Evolutionary conservation across 176 grass and related monocot genomes (phyloP), one percentile per base, ranked within the genome.

Genomic region (Leersia perrieri): DNA sequence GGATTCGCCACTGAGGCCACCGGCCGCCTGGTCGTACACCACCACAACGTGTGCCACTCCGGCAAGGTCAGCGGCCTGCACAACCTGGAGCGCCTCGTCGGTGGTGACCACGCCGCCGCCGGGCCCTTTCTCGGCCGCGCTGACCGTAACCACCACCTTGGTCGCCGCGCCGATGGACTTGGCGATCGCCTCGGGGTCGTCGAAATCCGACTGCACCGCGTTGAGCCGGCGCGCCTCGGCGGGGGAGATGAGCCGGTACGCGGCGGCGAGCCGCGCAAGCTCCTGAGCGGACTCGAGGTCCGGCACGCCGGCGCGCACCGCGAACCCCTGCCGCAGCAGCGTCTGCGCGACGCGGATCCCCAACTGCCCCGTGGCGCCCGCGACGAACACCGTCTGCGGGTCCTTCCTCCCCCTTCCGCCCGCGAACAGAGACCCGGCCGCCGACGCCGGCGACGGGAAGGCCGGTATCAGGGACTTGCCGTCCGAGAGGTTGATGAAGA

Each of bases 71-170:
- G 95, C 95, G 5, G 92, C 95, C 76, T 89, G 90, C 66, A 98
- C 90, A 16, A 98, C 86, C 62, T 84, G 92, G 35, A 98, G 92
- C 35, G 95, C 95, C 53, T 98, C 95, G 5, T 93, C 84, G 2
- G 91, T 89, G 75, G 86, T 97, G 75, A 97, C 84, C 40, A 66
- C 82, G 11, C 73, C 89, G 20, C 80, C 87, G 5, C 89, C 73
- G 3, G 88, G 81, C 2, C 86, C 90, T 22, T 93, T 93, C 90
- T 98, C 95, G 33, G 61, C 53, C 0, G 75, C 67, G 31, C 90
- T 74, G n/a, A 95, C 72, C 33, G 92, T 98, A 70, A 98, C 84
- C 66, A 98, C 95, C 70, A 98, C 92, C 84, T 95, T 98, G 26
- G 88, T 68, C 7, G 95, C 95, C 13, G 95, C 81, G 3, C 90